phyloP scores from a whole-genome alignment of 1,139 yeast genomes.

The Geotrichum aggregatum region DNA sequence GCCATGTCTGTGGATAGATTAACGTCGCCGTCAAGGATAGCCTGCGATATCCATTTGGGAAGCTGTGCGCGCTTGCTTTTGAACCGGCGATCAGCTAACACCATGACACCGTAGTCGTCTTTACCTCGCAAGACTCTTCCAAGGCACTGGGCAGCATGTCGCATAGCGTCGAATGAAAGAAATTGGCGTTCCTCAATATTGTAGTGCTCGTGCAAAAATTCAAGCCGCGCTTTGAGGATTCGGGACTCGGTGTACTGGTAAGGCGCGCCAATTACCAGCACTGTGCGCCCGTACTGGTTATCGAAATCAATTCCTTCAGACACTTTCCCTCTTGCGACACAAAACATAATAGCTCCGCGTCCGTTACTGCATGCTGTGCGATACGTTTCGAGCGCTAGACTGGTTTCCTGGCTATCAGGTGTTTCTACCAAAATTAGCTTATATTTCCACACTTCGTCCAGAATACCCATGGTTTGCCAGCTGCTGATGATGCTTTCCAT shows the following conservation, averaged over 20 bases:
- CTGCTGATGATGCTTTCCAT: conserved; percentile 97
- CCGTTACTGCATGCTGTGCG: conserved; percentile 97
- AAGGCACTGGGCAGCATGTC: conserved; percentile 98
- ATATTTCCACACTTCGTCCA: conserved; percentile 98
- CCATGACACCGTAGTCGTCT: conserved; percentile 98
- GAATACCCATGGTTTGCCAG: conserved; percentile 98
- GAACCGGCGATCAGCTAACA: conserved; percentile 89
- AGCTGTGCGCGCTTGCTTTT: conserved; percentile 78
- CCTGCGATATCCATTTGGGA: conserved; percentile 97
- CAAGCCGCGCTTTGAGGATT: conserved; percentile 88
- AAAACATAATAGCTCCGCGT: conserved; percentile 89
- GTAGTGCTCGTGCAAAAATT: conserved; percentile 85
- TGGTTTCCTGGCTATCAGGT: conserved; percentile 98
- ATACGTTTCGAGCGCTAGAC: conserved; percentile 89
- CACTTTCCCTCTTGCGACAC: conserved; percentile 98
- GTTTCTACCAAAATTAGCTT: conserved; percentile 94
- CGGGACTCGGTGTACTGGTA: conserved; percentile 97
- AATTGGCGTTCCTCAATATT: conserved; percentile 92
- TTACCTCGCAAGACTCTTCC: conserved; percentile 97
- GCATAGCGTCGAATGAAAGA: conserved; percentile 96
- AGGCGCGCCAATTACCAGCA: conserved; percentile 97
- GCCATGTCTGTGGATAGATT: conserved; percentile 97
- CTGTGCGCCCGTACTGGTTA: conserved; percentile 96
- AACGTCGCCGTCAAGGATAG: conserved; percentile 82
- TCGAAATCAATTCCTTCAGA: conserved; percentile 99